These are phyloP conservation scores for Mycena rebaudengoi DNA, from an alignment of 768 basidiomycete genomes.

Conservation along the genomic window DNA sequence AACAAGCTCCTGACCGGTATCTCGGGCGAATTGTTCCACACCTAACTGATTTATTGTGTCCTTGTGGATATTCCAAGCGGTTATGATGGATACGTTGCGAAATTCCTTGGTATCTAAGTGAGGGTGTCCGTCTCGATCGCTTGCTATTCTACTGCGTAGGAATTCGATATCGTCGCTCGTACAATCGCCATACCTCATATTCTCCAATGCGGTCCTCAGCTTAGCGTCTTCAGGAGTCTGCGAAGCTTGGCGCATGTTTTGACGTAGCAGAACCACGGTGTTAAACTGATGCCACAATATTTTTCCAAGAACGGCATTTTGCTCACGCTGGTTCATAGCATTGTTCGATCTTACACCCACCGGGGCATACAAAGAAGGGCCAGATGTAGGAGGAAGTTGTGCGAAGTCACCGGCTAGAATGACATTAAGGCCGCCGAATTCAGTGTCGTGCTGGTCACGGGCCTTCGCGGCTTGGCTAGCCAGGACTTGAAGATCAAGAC, in stretches of 20 bases:
- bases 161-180: slow-evolving; percentile 42
- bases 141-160: slow-evolving; percentile 29
- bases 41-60: slow-evolving; percentile 43
- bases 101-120: slow-evolving; percentile 28
- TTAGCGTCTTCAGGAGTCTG: slow-evolving; percentile 35
- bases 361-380: slow-evolving; percentile 5
- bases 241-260: slow-evolving; percentile 44
- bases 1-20: slow-evolving; percentile 30
- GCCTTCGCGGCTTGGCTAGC: slow-evolving; percentile 32
- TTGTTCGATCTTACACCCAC: not conserved
- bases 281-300: slow-evolving; percentile 45
- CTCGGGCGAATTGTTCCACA: slow-evolving; percentile 36
- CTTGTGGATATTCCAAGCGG: slow-evolving; percentile 36
- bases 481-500: slow-evolving; percentile 37
- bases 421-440: slow-evolving; percentile 48
- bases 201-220: too few relatives aligned
- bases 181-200: slow-evolving; percentile 45
- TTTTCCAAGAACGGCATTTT: slow-evolving; percentile 21
- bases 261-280: slow-evolving; percentile 42
- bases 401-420: slow-evolving; percentile 54
- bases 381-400: slow-evolving; percentile 42
- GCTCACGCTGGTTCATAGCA: slow-evolving; percentile 33
- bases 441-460: slow-evolving; percentile 16
- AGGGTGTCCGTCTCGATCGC: slow-evolving; percentile 2
- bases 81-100: slow-evolving; percentile 44